These are phyloP conservation scores for Trypanosoma rangeli DNA, from an alignment of 208 protist genomes.

Conservation along the genomic window DNA sequence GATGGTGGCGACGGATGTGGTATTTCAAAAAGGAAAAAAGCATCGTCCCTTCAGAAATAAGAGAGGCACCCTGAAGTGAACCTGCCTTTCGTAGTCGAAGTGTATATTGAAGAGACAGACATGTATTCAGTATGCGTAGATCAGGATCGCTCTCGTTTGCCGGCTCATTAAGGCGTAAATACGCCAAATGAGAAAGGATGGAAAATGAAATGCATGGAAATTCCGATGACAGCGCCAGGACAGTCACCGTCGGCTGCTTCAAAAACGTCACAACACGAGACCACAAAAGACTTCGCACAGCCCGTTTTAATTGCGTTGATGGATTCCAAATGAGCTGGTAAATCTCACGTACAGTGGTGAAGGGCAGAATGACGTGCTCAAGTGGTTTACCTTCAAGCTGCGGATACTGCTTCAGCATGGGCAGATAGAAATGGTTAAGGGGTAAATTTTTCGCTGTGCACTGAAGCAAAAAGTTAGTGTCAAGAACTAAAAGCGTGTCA, in stretches of 20 bases:
- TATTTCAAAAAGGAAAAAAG: slow-evolving; percentile 87
- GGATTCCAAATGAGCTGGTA: slow-evolving; percentile 67
- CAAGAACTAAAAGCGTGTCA: slow-evolving; percentile 57
- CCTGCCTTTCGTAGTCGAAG: slow-evolving; percentile 36
- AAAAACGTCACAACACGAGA: slow-evolving; percentile 53
- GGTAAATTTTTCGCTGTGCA: slow-evolving; percentile 70
- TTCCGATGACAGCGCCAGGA: slow-evolving; percentile 58
- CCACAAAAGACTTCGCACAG: slow-evolving; percentile 66
- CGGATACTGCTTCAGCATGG: slow-evolving; percentile 59
- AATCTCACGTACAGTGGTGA: slow-evolving; percentile 69
- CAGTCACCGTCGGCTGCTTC: slow-evolving; percentile 48
- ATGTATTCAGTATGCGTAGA: slow-evolving; percentile 77
- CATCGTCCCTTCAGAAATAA: slow-evolving; percentile 55
- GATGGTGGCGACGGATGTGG: slow-evolving; percentile 72
- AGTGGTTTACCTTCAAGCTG: slow-evolving; percentile 28
- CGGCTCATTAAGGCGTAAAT: slow-evolving; percentile 35
- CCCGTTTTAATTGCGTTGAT: slow-evolving; percentile 32
- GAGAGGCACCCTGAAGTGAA: slow-evolving; percentile 30
- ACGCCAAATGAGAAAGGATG: slow-evolving; percentile 64
- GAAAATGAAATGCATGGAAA: slow-evolving; percentile 53
- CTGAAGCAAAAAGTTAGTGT: slow-evolving; percentile 88
- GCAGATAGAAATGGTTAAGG: slow-evolving; percentile 64
- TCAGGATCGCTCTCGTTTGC: slow-evolving; percentile 65
- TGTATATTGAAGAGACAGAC: slow-evolving; percentile 63
- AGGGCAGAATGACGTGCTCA: slow-evolving; percentile 64